Evolutionary conservation across 2,329 filamentous ascomycete species (phyloP).

Genomic region (Trichoderma semiorbis): DNA sequence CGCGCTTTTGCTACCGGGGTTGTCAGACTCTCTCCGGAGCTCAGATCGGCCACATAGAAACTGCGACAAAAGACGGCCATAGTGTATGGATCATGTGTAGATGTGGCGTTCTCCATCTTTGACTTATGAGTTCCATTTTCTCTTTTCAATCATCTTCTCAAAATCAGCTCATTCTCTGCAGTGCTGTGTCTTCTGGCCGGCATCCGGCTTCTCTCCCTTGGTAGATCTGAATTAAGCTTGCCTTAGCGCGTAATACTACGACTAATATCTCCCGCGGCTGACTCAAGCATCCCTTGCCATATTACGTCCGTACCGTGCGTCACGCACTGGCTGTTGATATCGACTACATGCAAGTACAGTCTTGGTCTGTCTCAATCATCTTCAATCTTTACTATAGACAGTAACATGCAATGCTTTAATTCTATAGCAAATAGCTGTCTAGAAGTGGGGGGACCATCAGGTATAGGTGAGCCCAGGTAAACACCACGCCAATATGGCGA

Average conservation of each 20-base stretch:
- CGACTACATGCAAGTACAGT: neutral
- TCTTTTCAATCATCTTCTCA: neutral
- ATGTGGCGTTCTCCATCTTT: neutral
- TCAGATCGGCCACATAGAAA: neutral
- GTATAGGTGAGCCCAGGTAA: neutral
- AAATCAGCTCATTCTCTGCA: neutral
- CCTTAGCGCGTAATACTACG: constrained; percentile 11
- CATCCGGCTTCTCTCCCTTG: neutral
- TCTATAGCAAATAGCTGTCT: neutral
- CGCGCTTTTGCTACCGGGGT: neutral
- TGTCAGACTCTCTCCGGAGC: neutral
- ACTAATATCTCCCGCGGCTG: constrained; percentile 11
- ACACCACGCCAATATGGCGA: neutral
- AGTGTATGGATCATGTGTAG: neutral
- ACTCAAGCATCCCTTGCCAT: neutral
- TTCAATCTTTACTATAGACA: no score
- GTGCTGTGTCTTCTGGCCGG: neutral
- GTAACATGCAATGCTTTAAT: neutral
- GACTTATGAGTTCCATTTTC: neutral
- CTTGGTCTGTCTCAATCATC: neutral
- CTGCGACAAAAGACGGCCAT: neutral
- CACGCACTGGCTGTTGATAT: neutral
- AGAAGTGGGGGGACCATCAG: neutral
- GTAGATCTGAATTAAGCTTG: constrained; percentile 11
- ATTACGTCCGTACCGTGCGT: neutral